phyloP scores from a whole-genome alignment of 1,139 yeast genomes.

The Suhomyces wounanorum region DNA sequence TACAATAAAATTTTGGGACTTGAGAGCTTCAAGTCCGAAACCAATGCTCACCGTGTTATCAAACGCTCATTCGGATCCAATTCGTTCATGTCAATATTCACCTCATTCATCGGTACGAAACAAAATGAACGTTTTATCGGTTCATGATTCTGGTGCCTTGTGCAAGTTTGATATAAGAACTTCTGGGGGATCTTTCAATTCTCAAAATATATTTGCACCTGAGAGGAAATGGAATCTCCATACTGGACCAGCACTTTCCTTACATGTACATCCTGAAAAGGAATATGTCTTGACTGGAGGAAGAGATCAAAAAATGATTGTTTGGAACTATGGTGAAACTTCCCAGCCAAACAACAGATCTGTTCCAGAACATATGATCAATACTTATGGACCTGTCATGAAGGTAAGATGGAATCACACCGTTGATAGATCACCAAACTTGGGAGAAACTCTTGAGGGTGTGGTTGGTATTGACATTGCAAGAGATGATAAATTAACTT shows the following conservation, averaged over 20 bases:
- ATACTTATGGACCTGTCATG: constrained; percentile 75
- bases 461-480: constrained; percentile 8
- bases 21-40: constrained; percentile 52
- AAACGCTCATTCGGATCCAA: constrained; percentile 64
- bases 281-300: constrained; percentile 93
- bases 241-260: constrained; percentile 84
- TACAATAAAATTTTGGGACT: constrained; percentile 83
- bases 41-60: constrained; percentile 48
- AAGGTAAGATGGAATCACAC: constrained; percentile 66
- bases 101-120: constrained; percentile 44
- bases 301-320: constrained; percentile 78
- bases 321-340: constrained; percentile 62
- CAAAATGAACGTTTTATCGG: constrained; percentile 49
- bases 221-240: constrained; percentile 86
- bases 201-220: constrained; percentile 33
- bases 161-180: constrained; percentile 79
- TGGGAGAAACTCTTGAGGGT: constrained; percentile 4
- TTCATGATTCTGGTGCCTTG: constrained; percentile 87
- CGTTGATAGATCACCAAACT: constrained; percentile 21
- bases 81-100: constrained; percentile 62
- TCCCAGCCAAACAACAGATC: constrained; percentile 35
- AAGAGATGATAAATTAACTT: constrained; percentile 18
- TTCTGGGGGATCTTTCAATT: constrained; percentile 22
- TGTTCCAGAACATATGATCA: constrained; percentile 69
- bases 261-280: constrained; percentile 84